phyloP scores from a whole-genome alignment of 257 asterid species.

The Solanum pennellii region DNA sequence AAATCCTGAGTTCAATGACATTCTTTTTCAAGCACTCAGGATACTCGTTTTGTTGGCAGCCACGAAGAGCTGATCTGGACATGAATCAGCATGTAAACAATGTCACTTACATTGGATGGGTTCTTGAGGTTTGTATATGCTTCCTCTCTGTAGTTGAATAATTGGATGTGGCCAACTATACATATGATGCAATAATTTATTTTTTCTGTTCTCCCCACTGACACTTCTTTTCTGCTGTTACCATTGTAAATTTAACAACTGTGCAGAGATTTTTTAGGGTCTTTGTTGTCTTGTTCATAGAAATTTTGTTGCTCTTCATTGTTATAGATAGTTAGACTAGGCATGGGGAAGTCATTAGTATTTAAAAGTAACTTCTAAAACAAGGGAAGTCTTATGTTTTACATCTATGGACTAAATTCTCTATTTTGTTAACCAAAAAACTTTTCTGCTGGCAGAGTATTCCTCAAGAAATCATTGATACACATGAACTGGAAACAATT shows the following conservation, averaged over 20 bases:
- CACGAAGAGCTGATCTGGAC: constrained; percentile 7
- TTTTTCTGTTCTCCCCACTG: not conserved
- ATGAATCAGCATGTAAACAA: constrained; percentile 5
- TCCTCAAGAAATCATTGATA: constrained; percentile 72
- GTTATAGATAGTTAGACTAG: not conserved
- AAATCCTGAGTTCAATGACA: not conserved
- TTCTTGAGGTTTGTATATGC: constrained; percentile 3
- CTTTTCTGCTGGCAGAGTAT: constrained; percentile 49
- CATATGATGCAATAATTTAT: not conserved
- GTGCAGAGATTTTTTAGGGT: not conserved
- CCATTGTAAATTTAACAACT: not conserved
- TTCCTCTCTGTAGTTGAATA: not conserved
- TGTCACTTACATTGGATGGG: constrained; percentile 9
- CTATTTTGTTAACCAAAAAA: not conserved
- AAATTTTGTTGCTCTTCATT: not conserved
- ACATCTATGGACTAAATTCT: not conserved
- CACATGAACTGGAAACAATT: constrained; percentile 68
- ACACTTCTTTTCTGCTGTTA: not conserved
- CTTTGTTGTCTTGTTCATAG: not conserved
- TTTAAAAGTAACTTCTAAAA: not conserved
- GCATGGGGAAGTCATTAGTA: not conserved
- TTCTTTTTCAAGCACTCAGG: not conserved
- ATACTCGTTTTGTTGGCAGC: not conserved
- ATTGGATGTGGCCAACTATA: not conserved
- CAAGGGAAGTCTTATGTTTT: not conserved